Conservation (phyloP, 2,329 filamentous ascomycete genomes). For the Pseudogymnoascus sp. region DNA sequence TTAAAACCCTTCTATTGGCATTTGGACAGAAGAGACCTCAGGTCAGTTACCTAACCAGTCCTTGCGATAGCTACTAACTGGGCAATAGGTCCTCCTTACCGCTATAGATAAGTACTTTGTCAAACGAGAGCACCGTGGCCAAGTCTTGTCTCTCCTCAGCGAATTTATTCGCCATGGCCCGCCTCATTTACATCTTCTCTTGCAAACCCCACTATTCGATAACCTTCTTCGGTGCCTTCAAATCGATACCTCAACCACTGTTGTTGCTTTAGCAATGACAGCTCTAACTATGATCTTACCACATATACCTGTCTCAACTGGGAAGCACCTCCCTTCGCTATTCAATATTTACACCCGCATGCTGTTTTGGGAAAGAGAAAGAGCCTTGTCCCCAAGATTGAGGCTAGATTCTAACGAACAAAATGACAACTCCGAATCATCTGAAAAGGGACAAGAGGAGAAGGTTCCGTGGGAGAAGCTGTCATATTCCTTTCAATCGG, state of each 20-base stretch:
- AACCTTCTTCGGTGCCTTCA: conserved; percentile 67
- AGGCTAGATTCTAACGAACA: conserved; percentile 20
- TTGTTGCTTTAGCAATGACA: conserved; percentile 67
- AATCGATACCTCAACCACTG: conserved; percentile 67
- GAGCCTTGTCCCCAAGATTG: conserved; percentile 15
- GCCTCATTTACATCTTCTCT: conserved; percentile 67
- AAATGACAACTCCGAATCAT: conserved; percentile 29
- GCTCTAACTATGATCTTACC: conserved; percentile 74
- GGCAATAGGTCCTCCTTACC: conserved; percentile 53
- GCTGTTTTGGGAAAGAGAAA: conserved; percentile 61
- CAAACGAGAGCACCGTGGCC: conserved; percentile 54
- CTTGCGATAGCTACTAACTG: conserved; percentile 17
- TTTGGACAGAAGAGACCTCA: conserved; percentile 61
- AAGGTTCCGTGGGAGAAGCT: conserved; percentile 56
- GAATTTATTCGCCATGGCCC: conserved; percentile 68
- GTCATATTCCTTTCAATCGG: conserved; percentile 51
- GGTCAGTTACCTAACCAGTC: conserved; percentile 27
- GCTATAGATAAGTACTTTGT: conserved; percentile 59
- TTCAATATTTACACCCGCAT: conserved; percentile 77
- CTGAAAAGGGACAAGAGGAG: conserved; percentile 26
- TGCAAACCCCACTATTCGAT: conserved; percentile 64
- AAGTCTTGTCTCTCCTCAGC: conserved; percentile 58
- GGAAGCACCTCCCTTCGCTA: conserved; percentile 59
- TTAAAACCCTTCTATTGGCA: conserved; percentile 36
- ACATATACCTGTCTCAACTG: conserved; percentile 67